Conservation (phyloP, 2,329 filamentous ascomycete species). For the Davidsoniella virescens region DNA sequence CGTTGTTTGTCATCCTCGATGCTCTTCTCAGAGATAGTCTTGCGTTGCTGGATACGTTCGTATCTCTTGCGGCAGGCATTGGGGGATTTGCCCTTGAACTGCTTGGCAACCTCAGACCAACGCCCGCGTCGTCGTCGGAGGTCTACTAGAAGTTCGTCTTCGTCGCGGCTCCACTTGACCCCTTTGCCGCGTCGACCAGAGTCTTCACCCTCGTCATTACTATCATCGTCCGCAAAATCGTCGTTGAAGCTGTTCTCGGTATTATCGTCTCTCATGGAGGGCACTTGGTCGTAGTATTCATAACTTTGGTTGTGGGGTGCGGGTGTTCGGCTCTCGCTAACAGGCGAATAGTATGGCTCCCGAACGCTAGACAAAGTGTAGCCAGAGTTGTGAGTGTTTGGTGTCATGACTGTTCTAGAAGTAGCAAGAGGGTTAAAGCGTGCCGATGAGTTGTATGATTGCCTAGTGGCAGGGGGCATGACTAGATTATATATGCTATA, state of each 20-base stretch:
- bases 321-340: slow-evolving; percentile 11
- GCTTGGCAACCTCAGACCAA: slow-evolving; percentile 11
- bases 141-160: slow-evolving; percentile 23
- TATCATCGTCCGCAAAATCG: slow-evolving; percentile 5
- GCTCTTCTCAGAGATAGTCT: slow-evolving; percentile 24
- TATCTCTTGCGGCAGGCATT: slow-evolving; percentile 85
- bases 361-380: slow-evolving; percentile 7
- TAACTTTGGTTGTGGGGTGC: slow-evolving; percentile 4
- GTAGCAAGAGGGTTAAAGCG: no score
- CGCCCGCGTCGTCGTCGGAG: slow-evolving; percentile 9
- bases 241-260: slow-evolving; percentile 5
- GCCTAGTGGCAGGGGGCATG: slow-evolving; percentile 30
- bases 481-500: slow-evolving; percentile 14
- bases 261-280: slow-evolving; percentile 5
- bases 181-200: slow-evolving; percentile 27
- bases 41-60: slow-evolving; percentile 65
- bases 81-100: slow-evolving; percentile 62
- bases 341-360: slow-evolving; percentile 12
- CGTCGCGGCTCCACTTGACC: slow-evolving; percentile 72
- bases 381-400: slow-evolving; percentile 1
- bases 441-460: slow-evolving; percentile 22
- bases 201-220: slow-evolving; percentile 5
- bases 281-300: slow-evolving; percentile 10
- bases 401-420: neutral
- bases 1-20: slow-evolving; percentile 45